Conservation (phyloP, 768 basidiomycete genomes). For the Pleurotus tuoliensis region DNA sequence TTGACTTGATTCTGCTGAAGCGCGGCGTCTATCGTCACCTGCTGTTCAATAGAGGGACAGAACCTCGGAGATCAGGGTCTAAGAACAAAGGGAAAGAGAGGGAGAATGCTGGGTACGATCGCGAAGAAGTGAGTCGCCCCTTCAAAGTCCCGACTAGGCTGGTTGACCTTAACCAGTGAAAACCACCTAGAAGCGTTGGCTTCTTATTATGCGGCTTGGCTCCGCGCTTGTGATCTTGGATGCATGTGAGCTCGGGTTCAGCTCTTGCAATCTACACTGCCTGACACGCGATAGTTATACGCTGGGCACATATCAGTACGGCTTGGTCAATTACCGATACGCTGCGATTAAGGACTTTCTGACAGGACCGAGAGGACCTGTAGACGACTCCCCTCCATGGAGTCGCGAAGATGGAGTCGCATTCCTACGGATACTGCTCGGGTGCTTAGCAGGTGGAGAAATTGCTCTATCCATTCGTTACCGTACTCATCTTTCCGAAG, state of each 20-base stretch:
- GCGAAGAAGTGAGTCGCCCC: constrained; percentile 22
- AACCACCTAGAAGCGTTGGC: constrained; percentile 49
- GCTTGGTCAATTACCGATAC: background rate
- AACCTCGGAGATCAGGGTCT: constrained; percentile 42
- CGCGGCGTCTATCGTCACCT: constrained; percentile 79
- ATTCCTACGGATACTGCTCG: constrained; percentile 59
- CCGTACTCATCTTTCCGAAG: constrained; percentile 29
- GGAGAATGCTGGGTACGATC: background rate
- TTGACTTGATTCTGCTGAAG: constrained; percentile 82
- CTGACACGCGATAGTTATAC: constrained; percentile 50
- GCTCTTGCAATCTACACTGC: constrained; percentile 2
- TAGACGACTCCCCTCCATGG: constrained; percentile 41
- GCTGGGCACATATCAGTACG: constrained; percentile 71
- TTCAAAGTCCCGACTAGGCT: background rate
- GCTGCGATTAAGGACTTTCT: background rate
- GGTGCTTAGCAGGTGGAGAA: constrained; percentile 56
- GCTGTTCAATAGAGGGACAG: constrained; percentile 72
- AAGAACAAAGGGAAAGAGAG: background rate
- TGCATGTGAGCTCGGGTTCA: constrained; percentile 52
- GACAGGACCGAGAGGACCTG: constrained; percentile 36
- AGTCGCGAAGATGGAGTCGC: constrained; percentile 42
- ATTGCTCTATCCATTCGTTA: background rate
- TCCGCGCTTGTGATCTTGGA: constrained; percentile 57
- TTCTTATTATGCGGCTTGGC: constrained; percentile 57
- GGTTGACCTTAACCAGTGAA: background rate